Evolutionary conservation across 2,329 filamentous ascomycete genomes (phyloP), one percentile per base, ranked within the genome.

Genomic region (Hypocreales sp.): DNA sequence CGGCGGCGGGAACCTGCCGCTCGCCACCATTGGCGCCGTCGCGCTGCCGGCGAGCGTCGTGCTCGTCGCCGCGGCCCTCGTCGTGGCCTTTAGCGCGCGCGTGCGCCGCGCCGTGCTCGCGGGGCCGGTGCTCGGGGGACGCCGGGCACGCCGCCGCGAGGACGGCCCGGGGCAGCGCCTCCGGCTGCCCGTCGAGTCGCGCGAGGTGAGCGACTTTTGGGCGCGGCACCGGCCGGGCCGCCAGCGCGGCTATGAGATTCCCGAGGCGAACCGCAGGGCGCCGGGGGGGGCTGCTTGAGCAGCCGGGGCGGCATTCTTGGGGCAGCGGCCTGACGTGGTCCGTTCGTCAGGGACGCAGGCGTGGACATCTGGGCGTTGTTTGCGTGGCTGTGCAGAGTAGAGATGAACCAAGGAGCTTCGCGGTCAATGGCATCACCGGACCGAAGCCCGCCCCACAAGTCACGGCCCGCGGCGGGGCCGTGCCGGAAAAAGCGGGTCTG

Each of bases 81-180:
- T 72, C 0, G 51, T 62, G 2, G 70, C 70, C 0, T 75, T 71
- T 47, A 73, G 60, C 40, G 58, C 52, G 13, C 12, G 22, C 10
- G 22, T n/a, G 22, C n/a, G n/a, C n/a, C n/a, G 13, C 22, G 22
- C 22, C 7, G 13, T 14, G 3, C 7, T 14, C 7, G 22, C 22
- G 8, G 14, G n/a, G n/a, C 8, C 13, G 22, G 12, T 9, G 22
- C 13, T 7, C 7, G 13, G 22, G 22, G 13, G 5, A 23, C 13
- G 13, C 13, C 13, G 22, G 22, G 13, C 22, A 14, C 14, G 22
- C 7, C 13, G 13, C 22, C 14, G 22, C 15, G 13, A 23, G 20
- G 7, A 11, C 15, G 15, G 15, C 15, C 16, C 9, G 24, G 15
- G 9, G 9, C 12, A 10, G 23, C 3, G 23, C 11, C 9, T 7